These are phyloP conservation scores for Scutellaria minor DNA, from an alignment of 257 asterid genomes.

Conservation along the genomic window DNA sequence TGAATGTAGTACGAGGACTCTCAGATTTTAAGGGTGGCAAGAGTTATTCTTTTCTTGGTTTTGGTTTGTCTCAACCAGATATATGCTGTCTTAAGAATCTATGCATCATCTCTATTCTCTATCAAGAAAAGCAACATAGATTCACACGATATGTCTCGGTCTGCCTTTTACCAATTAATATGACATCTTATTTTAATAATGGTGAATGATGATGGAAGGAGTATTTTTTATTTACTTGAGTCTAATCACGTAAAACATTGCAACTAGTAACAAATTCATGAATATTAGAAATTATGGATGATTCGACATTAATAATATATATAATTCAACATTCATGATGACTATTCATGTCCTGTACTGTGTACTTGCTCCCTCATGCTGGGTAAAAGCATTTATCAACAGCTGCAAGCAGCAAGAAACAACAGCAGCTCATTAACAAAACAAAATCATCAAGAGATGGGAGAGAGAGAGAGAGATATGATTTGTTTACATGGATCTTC, in stretches of 20 bases:
- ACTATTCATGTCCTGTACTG: no score
- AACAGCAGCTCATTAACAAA: background rate
- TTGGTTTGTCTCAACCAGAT: constrained; percentile 1
- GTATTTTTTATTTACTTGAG: no score
- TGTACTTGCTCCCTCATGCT: background rate
- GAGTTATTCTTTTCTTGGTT: constrained; percentile 32
- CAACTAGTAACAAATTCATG: no score
- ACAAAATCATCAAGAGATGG: background rate
- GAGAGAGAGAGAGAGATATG: constrained; percentile 8
- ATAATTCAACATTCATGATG: no score
- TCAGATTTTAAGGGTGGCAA: background rate
- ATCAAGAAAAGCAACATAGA: no score
- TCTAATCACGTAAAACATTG: no score
- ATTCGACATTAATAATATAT: no score
- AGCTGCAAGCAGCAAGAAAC: constrained; percentile 33
- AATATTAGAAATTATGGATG: no score
- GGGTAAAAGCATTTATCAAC: constrained; percentile 35
- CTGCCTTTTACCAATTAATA: no score
- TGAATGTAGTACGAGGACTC: background rate
- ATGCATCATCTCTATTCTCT: background rate
- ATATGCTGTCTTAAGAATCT: background rate
- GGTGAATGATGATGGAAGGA: no score
- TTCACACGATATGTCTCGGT: no score
- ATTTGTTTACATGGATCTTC: constrained; percentile 35
- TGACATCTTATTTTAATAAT: no score